Base-by-base conservation (phyloP, 148 eudicot genomes). In the Rhododendron williamsianum region DNA sequence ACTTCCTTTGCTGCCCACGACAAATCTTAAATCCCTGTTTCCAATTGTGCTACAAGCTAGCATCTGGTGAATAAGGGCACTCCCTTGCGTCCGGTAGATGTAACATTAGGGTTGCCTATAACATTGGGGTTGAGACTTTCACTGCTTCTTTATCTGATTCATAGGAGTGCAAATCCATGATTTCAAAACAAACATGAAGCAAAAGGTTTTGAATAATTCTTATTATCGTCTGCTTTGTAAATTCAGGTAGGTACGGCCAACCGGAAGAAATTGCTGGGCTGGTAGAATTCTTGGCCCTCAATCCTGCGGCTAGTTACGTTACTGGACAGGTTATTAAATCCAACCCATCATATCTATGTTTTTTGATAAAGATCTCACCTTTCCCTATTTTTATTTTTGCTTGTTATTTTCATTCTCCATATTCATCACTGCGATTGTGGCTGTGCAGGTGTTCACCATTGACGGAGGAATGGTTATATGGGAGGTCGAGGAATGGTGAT, bases 181-280 rank as follows among this genome's bases (percentile, higher is more conserved):
- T 19, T 56, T 4, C 65, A 56, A 56, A 23, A n/a, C 27, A 10
- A 23, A 25, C 65, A 67, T 25, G 41, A 76, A 36, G 36, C 23
- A 36, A 18, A 74, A 74, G 43, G 78, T 30, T 74, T 74, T 30
- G 23, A 6, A 36, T 35, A 13, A 33, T 18, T 73, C 38, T 7
- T 27, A 27, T 36, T 36, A 36, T 6, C 3, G 7, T 27, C 19
- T 18, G 16, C 9, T 16, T 73, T 73, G 9, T 36, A 30, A 30
- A 74, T 36, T 74, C 45, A 94, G 98, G 96, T 60, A 83, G 94
- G 82, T 94, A 91, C 78, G 98, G 98, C 87, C 86, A 89, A 86
- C 94, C 96, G 9, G 96, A 92, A 82, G 98, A 94, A 87, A 93
- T 94, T 60, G 96, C 96, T 86, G 98, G 98, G 71, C 89, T 94